These are phyloP conservation scores for Austroboletus niveus DNA, from an alignment of 1,284 basidiomycete species.

Conservation along the genomic window DNA sequence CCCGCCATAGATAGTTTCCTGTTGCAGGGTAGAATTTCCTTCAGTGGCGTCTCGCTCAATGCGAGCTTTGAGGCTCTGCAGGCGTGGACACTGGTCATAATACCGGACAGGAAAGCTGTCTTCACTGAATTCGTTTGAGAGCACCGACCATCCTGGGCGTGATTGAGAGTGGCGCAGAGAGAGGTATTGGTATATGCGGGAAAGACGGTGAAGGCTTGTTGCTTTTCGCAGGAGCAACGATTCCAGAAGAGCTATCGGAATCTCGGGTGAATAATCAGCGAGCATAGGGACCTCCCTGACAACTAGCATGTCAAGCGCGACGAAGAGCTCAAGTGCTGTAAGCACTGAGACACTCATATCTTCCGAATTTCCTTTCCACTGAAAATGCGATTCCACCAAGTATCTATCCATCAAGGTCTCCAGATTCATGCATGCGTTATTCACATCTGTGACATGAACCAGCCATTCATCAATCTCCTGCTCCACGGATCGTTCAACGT, in stretches of 20 bases:
- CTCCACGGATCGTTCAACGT: conserved; percentile 7
- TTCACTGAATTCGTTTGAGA: conserved; percentile 22
- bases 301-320: background rate
- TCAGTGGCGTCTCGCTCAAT: background rate
- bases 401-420: conserved; percentile 4
- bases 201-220: background rate
- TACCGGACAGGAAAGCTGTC: conserved; percentile 10
- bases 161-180: background rate
- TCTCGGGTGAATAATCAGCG: background rate
- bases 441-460: background rate
- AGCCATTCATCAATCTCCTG: background rate
- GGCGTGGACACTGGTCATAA: background rate
- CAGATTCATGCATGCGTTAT: background rate
- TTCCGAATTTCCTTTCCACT: background rate
- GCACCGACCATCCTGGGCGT: background rate
- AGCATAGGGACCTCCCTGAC: background rate
- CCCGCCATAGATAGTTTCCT: background rate
- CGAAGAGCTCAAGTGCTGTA: background rate
- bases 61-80: background rate
- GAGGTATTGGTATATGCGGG: background rate
- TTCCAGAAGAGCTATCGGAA: background rate
- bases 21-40: background rate
- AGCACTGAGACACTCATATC: background rate
- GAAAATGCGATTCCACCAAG: background rate
- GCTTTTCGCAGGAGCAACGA: background rate